Evolutionary conservation across 2,329 filamentous ascomycete genomes (phyloP).

Genomic region (Fusarium sp.): DNA sequence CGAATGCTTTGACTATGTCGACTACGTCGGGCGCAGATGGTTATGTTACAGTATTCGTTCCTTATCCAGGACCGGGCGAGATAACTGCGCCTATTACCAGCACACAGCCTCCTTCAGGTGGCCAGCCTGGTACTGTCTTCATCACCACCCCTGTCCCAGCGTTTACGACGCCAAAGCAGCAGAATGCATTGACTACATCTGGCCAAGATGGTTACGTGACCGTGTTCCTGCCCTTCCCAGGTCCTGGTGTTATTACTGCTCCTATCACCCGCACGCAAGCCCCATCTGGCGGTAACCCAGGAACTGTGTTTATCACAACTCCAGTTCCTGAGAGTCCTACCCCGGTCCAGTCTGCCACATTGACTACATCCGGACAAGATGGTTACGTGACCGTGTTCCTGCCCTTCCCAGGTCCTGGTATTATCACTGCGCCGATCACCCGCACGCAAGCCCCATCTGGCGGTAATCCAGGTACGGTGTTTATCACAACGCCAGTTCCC

Average conservation of each 20-base stretch:
- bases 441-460: slow-evolving; percentile 3
- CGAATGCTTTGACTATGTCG: too few species aligned
- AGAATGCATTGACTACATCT: not conserved
- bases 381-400: slow-evolving; percentile 6
- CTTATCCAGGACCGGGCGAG: slow-evolving; percentile 22
- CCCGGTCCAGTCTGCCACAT: not conserved
- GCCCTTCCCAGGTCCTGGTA: slow-evolving; percentile 9
- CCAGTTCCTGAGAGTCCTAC: not conserved
- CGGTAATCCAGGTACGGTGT: slow-evolving; percentile 27
- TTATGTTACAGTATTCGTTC: slow-evolving; percentile 27
- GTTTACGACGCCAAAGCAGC: slow-evolving; percentile 11
- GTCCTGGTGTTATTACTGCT: slow-evolving; percentile 25
- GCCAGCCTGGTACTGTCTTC: slow-evolving; percentile 19
- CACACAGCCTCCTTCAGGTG: slow-evolving; percentile 10
- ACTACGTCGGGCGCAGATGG: slow-evolving; percentile 18
- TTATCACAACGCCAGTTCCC: slow-evolving; percentile 27
- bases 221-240: slow-evolving; percentile 23
- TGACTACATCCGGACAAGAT: not conserved
- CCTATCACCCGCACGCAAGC: slow-evolving; percentile 28
- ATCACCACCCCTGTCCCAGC: slow-evolving; percentile 14
- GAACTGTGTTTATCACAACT: slow-evolving; percentile 6
- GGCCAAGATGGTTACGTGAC: slow-evolving; percentile 12
- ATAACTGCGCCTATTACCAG: slow-evolving; percentile 26
- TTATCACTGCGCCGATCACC: slow-evolving; percentile 5
- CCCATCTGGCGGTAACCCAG: not conserved